Evolutionary conservation across 352 stramenopile species (phyloP).

Genomic region (Paralagenidium karlingii): DNA sequence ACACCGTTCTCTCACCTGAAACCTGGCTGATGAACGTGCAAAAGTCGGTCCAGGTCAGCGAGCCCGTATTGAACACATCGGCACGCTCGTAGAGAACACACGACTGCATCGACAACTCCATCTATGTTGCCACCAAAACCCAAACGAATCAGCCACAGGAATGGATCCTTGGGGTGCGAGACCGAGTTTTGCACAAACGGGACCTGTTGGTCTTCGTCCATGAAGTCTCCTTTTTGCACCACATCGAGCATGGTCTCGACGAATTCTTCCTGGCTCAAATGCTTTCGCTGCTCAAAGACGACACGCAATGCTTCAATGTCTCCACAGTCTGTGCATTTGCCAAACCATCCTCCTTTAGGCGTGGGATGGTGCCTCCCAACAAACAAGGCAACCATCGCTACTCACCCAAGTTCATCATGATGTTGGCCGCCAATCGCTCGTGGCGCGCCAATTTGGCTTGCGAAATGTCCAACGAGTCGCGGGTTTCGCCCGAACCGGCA

Average conservation of each 20-base stretch:
- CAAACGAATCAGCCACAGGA: neutral
- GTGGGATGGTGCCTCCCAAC: too few species aligned
- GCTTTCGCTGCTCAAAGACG: constrained; percentile 17
- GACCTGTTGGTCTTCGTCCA: constrained; percentile 14
- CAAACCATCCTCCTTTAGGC: too few species aligned
- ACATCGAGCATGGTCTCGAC: constrained; percentile 18
- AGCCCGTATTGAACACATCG: constrained; percentile 15
- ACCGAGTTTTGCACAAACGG: neutral
- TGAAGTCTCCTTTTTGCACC: constrained; percentile 7
- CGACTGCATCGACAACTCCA: constrained; percentile 17
- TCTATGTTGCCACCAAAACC: constrained; percentile 6
- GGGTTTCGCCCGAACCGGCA: too few species aligned
- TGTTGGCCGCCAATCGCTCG: too few species aligned
- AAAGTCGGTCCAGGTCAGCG: constrained; percentile 31
- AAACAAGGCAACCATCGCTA: too few species aligned
- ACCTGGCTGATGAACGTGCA: constrained; percentile 24
- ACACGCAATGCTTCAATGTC: constrained; percentile 18
- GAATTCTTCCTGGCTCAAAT: constrained; percentile 29
- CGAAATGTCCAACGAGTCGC: too few species aligned
- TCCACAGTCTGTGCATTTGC: constrained; percentile 21
- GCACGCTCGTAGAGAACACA: constrained; percentile 22
- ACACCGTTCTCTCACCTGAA: constrained; percentile 20
- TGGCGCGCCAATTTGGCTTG: too few species aligned
- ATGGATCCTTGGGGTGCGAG: neutral
- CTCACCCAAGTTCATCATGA: too few species aligned